Conservation (phyloP, 306 rosid genomes). For the Crataegus laevigata region DNA sequence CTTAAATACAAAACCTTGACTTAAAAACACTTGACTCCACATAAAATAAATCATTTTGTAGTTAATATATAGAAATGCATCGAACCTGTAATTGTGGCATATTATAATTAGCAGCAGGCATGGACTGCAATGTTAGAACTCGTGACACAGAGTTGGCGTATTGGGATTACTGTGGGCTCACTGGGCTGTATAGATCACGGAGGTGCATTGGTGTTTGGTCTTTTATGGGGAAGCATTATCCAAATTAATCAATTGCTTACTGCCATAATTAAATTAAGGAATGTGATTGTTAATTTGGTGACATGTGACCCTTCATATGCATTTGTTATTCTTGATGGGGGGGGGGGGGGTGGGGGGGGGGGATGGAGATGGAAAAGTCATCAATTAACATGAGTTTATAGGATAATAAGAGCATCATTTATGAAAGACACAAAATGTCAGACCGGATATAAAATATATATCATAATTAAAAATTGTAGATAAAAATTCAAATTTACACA, state of each 20-base stretch:
- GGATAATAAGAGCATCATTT: neutral
- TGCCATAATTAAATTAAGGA: neutral
- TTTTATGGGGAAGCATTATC: neutral
- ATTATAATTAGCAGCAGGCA: neutral
- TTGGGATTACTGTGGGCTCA: conserved; percentile 13
- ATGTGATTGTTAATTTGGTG: neutral
- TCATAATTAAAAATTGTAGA: no score
- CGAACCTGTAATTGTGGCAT: no score
- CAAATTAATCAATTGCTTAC: neutral
- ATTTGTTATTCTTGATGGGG: neutral
- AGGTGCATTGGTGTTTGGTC: neutral
- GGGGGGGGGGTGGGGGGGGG: no score
- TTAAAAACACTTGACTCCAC: no score
- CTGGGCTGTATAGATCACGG: conserved; percentile 17
- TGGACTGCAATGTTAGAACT: neutral
- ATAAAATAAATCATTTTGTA: no score
- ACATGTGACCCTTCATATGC: neutral
- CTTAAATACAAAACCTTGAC: no score
- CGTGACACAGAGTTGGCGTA: neutral
- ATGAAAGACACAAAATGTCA: neutral
- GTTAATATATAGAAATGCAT: no score
- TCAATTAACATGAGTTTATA: neutral
- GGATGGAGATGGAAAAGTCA: neutral
- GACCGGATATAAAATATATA: no score
- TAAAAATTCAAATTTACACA: neutral